Evolutionary conservation across 331 rosid species (phyloP).

Genomic region (Acacia pycnantha): DNA sequence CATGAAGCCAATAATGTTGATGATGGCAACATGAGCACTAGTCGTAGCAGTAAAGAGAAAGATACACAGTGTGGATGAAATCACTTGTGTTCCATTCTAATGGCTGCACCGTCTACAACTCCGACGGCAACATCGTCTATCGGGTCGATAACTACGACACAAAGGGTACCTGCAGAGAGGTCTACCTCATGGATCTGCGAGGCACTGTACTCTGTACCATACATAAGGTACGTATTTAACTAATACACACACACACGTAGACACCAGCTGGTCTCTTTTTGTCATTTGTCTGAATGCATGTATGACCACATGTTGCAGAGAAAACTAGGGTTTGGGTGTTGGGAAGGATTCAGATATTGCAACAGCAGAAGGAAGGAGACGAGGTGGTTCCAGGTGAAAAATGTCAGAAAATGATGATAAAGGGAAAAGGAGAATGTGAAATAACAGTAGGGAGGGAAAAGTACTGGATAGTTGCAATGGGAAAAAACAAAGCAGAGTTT

Average conservation of each 20-base stretch:
- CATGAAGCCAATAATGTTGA: constrained; percentile 15
- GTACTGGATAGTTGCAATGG: constrained; percentile 47
- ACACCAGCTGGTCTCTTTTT: no score
- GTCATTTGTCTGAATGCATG: no score
- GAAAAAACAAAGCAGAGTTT: constrained; percentile 47
- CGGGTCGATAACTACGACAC: constrained; percentile 80
- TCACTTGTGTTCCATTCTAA: constrained; percentile 77
- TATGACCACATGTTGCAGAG: constrained; percentile 35
- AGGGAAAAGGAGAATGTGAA: constrained; percentile 51
- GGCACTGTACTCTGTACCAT: constrained; percentile 68
- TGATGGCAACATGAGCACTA: constrained; percentile 8
- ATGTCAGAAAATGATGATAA: constrained; percentile 34
- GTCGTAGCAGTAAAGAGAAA: constrained; percentile 39
- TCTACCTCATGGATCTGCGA: constrained; percentile 77
- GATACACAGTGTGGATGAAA: constrained; percentile 87
- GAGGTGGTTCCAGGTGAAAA: constrained; percentile 69
- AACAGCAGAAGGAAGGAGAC: constrained; percentile 23
- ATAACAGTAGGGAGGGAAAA: constrained; percentile 54
- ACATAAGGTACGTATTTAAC: constrained; percentile 28
- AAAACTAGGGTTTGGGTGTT: constrained; percentile 56
- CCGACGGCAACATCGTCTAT: constrained; percentile 70
- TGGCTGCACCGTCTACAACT: constrained; percentile 84
- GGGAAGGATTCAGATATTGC: constrained; percentile 63
- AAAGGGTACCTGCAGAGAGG: constrained; percentile 63
- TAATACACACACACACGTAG: no score